Evolutionary conservation across 1,139 yeast genomes (phyloP).

Genomic region (Yamadazyma taylorii): DNA sequence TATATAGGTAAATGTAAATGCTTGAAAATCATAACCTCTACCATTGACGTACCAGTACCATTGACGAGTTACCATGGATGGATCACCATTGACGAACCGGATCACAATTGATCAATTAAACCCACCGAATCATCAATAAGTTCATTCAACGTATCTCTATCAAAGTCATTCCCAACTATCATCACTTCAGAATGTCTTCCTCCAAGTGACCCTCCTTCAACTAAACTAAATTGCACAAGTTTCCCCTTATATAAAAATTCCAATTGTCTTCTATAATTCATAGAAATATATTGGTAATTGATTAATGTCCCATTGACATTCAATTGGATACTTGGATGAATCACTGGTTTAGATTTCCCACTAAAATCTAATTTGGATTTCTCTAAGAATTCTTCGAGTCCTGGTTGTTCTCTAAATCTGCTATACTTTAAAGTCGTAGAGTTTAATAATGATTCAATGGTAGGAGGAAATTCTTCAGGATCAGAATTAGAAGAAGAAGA

Average conservation of each 20-base stretch:
- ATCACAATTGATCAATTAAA: constrained; percentile 24
- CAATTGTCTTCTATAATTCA: constrained; percentile 44
- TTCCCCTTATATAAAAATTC: constrained; percentile 36
- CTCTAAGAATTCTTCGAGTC: constrained; percentile 41
- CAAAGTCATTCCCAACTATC: constrained; percentile 39
- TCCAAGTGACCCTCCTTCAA: constrained; percentile 59
- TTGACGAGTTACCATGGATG: no score
- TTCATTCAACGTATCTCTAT: constrained; percentile 23
- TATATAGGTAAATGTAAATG: neutral
- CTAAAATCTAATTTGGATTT: constrained; percentile 40
- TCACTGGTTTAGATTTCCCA: constrained; percentile 32
- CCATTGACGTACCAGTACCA: no score
- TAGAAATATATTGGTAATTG: constrained; percentile 43
- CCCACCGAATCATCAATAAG: constrained; percentile 29
- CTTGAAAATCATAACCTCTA: no score
- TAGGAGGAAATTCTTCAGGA: constrained; percentile 6
- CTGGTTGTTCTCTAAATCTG: constrained; percentile 44
- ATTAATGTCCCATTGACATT: constrained; percentile 35
- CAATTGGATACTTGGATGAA: constrained; percentile 40
- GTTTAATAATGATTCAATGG: constrained; percentile 18
- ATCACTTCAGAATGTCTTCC: constrained; percentile 52
- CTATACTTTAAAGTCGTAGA: constrained; percentile 34
- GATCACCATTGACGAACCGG: no score
- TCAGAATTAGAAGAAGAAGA: no score
- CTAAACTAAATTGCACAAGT: constrained; percentile 45